Percentiles rank a stretch among this genome's conserved stretches.
Evolutionary conservation across 345 rosid species (phyloP).

Genomic region (Linum tenue): DNA sequence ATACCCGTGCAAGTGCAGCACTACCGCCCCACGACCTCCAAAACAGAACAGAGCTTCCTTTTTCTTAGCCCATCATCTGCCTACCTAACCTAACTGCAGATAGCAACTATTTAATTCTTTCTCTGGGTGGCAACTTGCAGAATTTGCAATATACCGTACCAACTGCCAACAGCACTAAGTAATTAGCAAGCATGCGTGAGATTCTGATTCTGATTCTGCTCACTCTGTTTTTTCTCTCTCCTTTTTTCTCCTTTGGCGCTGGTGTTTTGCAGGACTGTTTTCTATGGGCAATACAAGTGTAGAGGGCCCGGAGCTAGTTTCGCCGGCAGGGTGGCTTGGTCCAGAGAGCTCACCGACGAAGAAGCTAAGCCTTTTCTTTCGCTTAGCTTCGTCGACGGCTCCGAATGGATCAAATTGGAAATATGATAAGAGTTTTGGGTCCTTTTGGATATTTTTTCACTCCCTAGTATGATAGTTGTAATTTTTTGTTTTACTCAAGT

Average conservation of each 20-base stretch:
- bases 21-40: conserved; percentile 20
- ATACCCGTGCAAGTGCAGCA: conserved; percentile 14
- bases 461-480: too few relatives aligned
- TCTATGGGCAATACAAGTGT: conserved; percentile 92
- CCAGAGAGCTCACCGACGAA: conserved; percentile 69
- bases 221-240: background rate
- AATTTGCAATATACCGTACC: too few relatives aligned
- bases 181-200: background rate
- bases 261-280: conserved; percentile 66
- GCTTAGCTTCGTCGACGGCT: conserved; percentile 74
- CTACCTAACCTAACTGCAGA: too few relatives aligned
- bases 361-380: conserved; percentile 86
- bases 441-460: too few relatives aligned
- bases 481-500: too few relatives aligned
- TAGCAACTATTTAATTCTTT: background rate
- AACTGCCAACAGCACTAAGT: too few relatives aligned
- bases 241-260: background rate
- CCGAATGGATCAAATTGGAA: conserved; percentile 51
- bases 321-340: conserved; percentile 85
- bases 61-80: too few relatives aligned
- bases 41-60: background rate
- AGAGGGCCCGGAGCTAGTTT: conserved; percentile 74
- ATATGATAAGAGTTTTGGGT: too few relatives aligned
- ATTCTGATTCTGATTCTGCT: background rate
- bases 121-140: background rate